Base-by-base conservation (phyloP, 2,329 filamentous ascomycete genomes). In the Trichoderma harzianum region DNA sequence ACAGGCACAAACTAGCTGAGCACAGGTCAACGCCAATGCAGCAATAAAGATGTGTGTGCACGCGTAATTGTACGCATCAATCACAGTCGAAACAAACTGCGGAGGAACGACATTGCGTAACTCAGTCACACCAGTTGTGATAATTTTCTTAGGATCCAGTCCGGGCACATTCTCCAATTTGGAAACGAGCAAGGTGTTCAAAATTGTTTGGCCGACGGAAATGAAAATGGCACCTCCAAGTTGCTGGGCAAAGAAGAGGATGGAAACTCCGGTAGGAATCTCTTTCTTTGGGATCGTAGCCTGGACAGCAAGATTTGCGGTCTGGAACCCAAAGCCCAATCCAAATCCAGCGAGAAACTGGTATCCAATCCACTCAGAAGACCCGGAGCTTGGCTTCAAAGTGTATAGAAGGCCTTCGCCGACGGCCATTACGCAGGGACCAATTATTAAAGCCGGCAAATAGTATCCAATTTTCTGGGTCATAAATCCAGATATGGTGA, bases 31-130 rank as follows among this genome's bases (percentile, higher is more conserved):
- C 0, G 86, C 91, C 66, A 90, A 82, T 5, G 85, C 85, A 1
- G 90, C 87, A 71, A 91, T 86, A 77, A 92, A 93, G 4, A 90
- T 89, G 72, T 87, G 82, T 0, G 86, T 88, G 47, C 92, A 83
- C 0, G 90, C 87, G 57, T 84, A 80, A 78, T 93, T 93, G 82
- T 93, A 94, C 0, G 90, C 91, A 0, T 82, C 74, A 1, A 90
- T 82, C 10, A 94, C 90, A 0, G 83, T 80, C 2, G 79, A 76
- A 5, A 90, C 78, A 72, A 84, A 87, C 72, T 88, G 75, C 0
- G 80, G 74, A 0, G 86, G 82, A 30, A 93, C 87, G 2, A 83
- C 78, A 0, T 82, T 77, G 72, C 86, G 85, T 26, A 95, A 82
- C 61, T 89, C 85, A 0, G 91, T 93, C n/a, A 86, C 87, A 34